Percentiles rank a stretch among this genome's conserved stretches.
phyloP scores from a whole-genome alignment of 257 asterid species.

The Nicotiana knightiana region DNA sequence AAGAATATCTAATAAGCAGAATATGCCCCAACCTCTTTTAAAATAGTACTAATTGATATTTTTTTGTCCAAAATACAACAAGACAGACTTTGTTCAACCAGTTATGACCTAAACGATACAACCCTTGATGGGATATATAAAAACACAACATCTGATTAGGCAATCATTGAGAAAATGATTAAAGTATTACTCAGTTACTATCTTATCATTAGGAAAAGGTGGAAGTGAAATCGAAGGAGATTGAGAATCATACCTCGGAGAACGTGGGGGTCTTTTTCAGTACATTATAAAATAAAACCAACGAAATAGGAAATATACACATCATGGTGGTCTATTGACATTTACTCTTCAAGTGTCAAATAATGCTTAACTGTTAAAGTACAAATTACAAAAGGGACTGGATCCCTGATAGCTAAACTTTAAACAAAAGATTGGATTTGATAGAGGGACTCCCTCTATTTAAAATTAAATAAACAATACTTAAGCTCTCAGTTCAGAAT shows the following conservation, averaged over 20 bases:
- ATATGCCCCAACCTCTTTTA: background rate
- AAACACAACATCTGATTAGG: background rate
- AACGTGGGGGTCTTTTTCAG: slow-evolving; percentile 21
- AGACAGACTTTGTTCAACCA: slow-evolving; percentile 11
- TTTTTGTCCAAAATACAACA: background rate
- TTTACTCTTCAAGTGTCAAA: too few relatives aligned
- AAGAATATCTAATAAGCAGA: background rate
- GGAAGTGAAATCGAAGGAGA: background rate
- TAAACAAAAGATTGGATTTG: too few relatives aligned
- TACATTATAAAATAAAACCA: background rate
- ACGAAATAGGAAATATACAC: background rate
- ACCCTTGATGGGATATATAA: background rate
- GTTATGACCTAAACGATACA: background rate
- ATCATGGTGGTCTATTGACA: too few relatives aligned
- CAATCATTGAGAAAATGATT: too few relatives aligned
- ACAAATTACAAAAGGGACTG: too few relatives aligned
- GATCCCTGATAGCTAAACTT: too few relatives aligned
- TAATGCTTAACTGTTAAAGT: too few relatives aligned
- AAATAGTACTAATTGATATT: background rate
- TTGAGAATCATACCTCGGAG: slow-evolving; percentile 17
- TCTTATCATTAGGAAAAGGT: background rate
- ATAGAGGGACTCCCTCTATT: too few relatives aligned
- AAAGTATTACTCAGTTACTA: background rate
- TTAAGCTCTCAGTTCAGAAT: too few relatives aligned
- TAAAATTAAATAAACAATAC: too few relatives aligned